A percentile compares a stretch with the other conserved stretches of the same genome.
Conservation (phyloP, 2,329 filamentous ascomycete genomes). For the Helotiales sp. region DNA sequence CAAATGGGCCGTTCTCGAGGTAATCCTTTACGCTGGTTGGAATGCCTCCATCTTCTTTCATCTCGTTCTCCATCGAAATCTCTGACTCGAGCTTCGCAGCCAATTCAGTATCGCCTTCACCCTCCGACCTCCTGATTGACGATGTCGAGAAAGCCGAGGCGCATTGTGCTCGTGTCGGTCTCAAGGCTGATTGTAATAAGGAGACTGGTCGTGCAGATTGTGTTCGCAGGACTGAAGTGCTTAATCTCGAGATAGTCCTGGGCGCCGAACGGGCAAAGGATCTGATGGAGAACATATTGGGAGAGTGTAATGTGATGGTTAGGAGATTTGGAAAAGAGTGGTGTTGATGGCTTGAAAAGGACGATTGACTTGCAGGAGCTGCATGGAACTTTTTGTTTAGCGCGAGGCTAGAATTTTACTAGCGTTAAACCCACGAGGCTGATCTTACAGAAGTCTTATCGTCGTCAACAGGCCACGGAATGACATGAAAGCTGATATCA, state of each 20-base stretch:
- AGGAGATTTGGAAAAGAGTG: slow-evolving; percentile 15
- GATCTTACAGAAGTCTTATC: not conserved
- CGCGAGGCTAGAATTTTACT: not conserved
- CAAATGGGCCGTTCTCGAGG: slow-evolving; percentile 79
- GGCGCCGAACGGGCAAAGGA: slow-evolving; percentile 66
- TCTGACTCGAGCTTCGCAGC: slow-evolving; percentile 83
- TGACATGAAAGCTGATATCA: not conserved
- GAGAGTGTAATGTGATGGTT: slow-evolving; percentile 8
- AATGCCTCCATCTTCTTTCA: slow-evolving; percentile 68
- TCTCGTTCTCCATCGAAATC: slow-evolving; percentile 79
- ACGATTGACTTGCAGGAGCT: not conserved
- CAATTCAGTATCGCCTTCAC: slow-evolving; percentile 74
- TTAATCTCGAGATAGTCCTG: slow-evolving; percentile 59
- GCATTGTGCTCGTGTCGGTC: slow-evolving; percentile 29
- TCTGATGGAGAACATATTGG: slow-evolving; percentile 68
- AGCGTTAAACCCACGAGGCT: not conserved
- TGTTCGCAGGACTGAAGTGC: slow-evolving; percentile 51
- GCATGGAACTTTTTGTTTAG: slow-evolving; percentile 1
- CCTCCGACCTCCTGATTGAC: slow-evolving; percentile 39
- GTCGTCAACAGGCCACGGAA: too few species aligned
- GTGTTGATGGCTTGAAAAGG: slow-evolving; percentile 5
- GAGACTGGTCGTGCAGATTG: slow-evolving; percentile 40
- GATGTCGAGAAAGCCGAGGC: slow-evolving; percentile 40
- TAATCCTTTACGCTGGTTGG: slow-evolving; percentile 84
- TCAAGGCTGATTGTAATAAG: slow-evolving; percentile 32